Percentiles rank a stretch among this genome's conserved stretches.
Conservation (phyloP, 78 protist genomes). For the Dictyostelium discoideum region DNA sequence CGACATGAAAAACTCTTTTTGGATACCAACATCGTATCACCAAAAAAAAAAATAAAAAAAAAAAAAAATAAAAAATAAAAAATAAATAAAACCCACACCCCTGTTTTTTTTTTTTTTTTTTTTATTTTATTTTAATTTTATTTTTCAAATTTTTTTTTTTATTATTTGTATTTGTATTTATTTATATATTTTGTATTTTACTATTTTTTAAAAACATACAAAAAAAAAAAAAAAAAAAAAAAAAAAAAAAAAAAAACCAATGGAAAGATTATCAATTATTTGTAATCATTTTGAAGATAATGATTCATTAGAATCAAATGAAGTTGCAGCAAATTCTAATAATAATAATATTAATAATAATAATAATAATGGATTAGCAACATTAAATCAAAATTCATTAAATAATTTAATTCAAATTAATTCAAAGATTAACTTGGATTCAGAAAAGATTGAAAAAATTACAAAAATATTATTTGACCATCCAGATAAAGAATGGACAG, state of each 20-base stretch:
- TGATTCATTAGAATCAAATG: background rate
- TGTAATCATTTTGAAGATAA: conserved; percentile 3
- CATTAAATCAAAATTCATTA: background rate
- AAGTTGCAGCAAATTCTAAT: background rate
- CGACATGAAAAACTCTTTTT: background rate
- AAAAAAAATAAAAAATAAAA: background rate
- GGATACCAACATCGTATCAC: background rate
- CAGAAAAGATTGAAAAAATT: conserved; percentile 29
- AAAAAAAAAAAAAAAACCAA: background rate
- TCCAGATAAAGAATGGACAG: conserved; percentile 22
- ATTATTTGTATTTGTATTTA: background rate
- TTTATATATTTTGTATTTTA: background rate
- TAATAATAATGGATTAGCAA: background rate
- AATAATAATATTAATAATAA: background rate
- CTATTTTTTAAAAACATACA: too few species aligned
- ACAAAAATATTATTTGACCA: conserved; percentile 12
- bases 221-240: too few species aligned
- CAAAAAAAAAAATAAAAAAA: background rate
- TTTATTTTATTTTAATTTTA: too few species aligned
- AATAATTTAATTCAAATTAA: background rate
- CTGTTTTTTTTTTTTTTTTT: background rate
- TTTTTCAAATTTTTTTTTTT: background rate
- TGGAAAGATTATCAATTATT: conserved; percentile 34
- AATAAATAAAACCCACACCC: background rate
- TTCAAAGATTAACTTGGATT: conserved; percentile 13